A percentile compares a stretch with the other conserved stretches of the same genome.
phyloP scores from a whole-genome alignment of 2,329 filamentous ascomycete genomes.

The Calonectria pseudoturangicola region DNA sequence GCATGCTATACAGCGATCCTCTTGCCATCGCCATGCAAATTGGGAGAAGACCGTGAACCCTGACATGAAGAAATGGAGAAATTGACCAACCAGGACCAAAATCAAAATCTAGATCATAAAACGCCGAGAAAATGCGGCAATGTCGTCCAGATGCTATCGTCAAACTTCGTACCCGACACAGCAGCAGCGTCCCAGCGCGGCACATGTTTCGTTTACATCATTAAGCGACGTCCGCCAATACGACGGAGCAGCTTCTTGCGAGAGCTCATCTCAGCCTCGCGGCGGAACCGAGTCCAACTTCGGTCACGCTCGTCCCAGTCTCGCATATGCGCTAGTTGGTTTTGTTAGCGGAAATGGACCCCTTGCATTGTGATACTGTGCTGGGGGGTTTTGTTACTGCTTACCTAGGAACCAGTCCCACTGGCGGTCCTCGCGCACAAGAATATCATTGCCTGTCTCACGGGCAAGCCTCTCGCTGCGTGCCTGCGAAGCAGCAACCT shows the following conservation, averaged over 20 bases:
- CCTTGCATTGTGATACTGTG: conserved; percentile 23
- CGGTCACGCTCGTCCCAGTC: conserved; percentile 71
- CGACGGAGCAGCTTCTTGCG: conserved; percentile 64
- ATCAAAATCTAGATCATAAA: conserved; percentile 50
- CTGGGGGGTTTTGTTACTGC: conserved; percentile 50
- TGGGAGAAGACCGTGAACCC: conserved; percentile 36
- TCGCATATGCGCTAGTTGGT: conserved; percentile 68
- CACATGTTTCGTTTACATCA: conserved; percentile 48
- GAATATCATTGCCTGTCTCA: conserved; percentile 72
- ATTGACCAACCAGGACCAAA: conserved; percentile 34
- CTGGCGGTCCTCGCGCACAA: conserved; percentile 74
- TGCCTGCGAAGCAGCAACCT: conserved; percentile 76
- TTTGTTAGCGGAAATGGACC: conserved; percentile 40
- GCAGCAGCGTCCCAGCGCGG: conserved; percentile 49
- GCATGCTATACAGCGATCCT: conserved; percentile 30
- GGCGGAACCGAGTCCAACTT: conserved; percentile 66
- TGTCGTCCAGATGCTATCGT: conserved; percentile 50
- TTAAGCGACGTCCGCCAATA: conserved; percentile 59
- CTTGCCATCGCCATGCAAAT: conserved; percentile 39
- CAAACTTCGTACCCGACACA: conserved; percentile 45
- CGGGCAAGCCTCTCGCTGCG: conserved; percentile 74
- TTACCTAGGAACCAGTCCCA: conserved; percentile 78
- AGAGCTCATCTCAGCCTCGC: conserved; percentile 59
- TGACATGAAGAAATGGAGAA: conserved; percentile 37
- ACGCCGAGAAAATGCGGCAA: conserved; percentile 55